Percentiles rank a stretch among this genome's conserved stretches.
Conservation (phyloP, 345 rosid genomes). For the Eucalyptus grandis region DNA sequence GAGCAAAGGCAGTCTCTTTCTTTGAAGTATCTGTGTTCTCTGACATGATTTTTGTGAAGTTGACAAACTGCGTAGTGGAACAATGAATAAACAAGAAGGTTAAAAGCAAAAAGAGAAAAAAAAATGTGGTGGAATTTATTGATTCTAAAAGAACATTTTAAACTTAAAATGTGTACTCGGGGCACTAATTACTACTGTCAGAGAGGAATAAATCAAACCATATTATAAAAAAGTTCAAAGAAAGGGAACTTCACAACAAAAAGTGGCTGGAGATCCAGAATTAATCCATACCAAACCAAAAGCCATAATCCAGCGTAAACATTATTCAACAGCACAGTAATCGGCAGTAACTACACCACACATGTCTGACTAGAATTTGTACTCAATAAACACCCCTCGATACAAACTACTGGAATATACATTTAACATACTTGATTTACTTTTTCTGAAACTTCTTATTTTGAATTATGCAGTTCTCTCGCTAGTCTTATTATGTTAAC, state of each 20-base stretch:
- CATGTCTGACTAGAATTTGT: background rate
- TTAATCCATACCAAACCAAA: background rate
- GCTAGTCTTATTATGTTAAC: background rate
- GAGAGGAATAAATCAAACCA: background rate
- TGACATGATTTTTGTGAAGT: constrained; percentile 82
- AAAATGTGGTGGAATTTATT: background rate
- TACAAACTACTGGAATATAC: background rate
- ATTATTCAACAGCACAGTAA: background rate
- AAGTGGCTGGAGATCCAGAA: background rate
- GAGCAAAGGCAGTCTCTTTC: constrained; percentile 89
- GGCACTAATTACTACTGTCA: background rate
- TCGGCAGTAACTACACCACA: background rate
- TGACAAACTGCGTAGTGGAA: constrained; percentile 52
- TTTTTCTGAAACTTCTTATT: background rate
- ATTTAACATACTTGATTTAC: background rate
- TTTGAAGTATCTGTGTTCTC: constrained; percentile 43
- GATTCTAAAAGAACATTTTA: background rate
- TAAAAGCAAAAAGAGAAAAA: background rate
- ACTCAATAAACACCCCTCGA: background rate
- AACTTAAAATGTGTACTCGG: background rate
- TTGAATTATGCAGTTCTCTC: background rate
- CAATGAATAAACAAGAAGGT: background rate
- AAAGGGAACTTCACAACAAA: background rate
- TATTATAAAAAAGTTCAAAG: background rate
- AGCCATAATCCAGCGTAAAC: background rate